phyloP scores from a whole-genome alignment of 345 rosid genomes.

The Viola odorata region DNA sequence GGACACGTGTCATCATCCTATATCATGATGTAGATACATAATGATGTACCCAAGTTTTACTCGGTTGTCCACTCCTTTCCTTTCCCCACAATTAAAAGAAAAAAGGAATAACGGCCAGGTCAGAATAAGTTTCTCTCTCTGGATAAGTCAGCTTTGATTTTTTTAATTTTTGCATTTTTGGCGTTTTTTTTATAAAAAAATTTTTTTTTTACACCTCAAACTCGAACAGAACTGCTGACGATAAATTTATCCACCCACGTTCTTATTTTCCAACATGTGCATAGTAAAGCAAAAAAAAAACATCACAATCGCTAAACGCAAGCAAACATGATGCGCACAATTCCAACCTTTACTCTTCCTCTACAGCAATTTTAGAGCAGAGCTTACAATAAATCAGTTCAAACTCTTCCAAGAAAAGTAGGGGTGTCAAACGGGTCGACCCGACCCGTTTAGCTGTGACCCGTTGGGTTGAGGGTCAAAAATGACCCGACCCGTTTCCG shows the following conservation, averaged over 20 bases:
- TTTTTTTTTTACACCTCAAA: conserved; percentile 3
- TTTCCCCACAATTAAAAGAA: neutral
- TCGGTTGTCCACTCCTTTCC: no score
- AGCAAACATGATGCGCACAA: conserved; percentile 35
- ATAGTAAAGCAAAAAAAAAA: conserved; percentile 5
- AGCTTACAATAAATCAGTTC: conserved; percentile 11
- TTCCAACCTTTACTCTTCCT: neutral
- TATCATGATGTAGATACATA: no score
- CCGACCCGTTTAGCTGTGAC: no score
- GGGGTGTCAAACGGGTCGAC: no score
- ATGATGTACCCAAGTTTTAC: no score
- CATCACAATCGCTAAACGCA: neutral
- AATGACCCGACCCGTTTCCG: no score
- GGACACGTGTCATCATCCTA: no score
- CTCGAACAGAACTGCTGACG: neutral
- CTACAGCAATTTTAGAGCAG: neutral
- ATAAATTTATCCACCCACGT: conserved; percentile 11
- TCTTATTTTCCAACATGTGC: conserved; percentile 7
- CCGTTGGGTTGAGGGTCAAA: no score
- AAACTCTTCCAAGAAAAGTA: neutral
- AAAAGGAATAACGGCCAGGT: neutral
- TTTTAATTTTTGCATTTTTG: no score
- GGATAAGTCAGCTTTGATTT: no score
- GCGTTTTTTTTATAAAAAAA: no score
- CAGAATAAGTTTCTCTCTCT: neutral